Evolutionary conservation across 2,329 filamentous ascomycete genomes (phyloP), one percentile per base, ranked within the genome.

Genomic region (Huntiella omanensis): DNA sequence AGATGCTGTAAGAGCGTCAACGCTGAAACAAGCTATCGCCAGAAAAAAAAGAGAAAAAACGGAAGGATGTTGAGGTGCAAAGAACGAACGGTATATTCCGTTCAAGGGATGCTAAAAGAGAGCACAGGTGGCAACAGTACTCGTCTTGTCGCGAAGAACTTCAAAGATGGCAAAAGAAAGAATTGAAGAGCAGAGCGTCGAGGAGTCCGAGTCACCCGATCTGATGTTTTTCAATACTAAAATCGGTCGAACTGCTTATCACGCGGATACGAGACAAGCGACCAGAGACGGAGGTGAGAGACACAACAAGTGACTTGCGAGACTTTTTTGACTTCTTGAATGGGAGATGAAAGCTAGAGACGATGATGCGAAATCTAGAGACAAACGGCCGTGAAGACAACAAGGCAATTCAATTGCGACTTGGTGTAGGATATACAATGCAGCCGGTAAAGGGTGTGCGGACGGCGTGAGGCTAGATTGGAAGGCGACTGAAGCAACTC

Each of bases 161-260:
- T 40, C n/a, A 40, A 40, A 15, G 17, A 37, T 16, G 10, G 22
- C 15, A 37, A 22, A 15, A 45, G 11, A 44, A 17, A 12, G 37
- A n/a, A 39, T 34, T 38, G 22, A 28, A 28, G 22, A 28, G 22
- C 22, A 28, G 2, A 28, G 42, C 40, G 46, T 34, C 19, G 40
- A 35, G 39, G 35, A 28, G 46, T 36, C 44, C 46, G 46, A 48
- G 16, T 10, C 40, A 17, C 40, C 46, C 46, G 46, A 48, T 44
- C 36, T 39, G 46, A 48, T 48, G 33, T 48, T 48, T 48, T 48
- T 48, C 46, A 48, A 48, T 48, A 41, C 46, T 36, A 46, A 38
- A 48, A 48, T 48, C 46, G 46, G 46, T 39, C 41, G 40, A 48
- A 43, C 46, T 37, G 35, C 36, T 36, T 41, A 17, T 35, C 22